phyloP scores from a whole-genome alignment of 371 early-diverging fungal species.

The Actinomucor elegans region DNA sequence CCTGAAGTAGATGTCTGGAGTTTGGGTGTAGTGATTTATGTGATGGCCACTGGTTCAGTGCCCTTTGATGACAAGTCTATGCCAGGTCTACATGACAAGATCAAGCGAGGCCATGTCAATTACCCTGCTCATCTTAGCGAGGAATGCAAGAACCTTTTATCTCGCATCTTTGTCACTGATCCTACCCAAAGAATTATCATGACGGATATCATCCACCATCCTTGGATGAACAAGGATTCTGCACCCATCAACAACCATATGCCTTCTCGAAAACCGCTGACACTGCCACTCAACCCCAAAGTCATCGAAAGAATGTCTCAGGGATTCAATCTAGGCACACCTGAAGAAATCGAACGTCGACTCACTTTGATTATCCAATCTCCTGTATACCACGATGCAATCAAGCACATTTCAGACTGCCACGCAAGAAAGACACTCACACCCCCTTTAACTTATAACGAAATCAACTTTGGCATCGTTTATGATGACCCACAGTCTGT shows the following conservation, averaged over 20 bases:
- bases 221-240: slow-evolving; percentile 78
- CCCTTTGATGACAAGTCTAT: slow-evolving; percentile 95
- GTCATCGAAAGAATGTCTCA: slow-evolving; percentile 70
- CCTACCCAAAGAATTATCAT: slow-evolving; percentile 69
- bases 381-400: slow-evolving; percentile 36
- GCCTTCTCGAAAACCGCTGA: slow-evolving; percentile 67
- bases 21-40: slow-evolving; percentile 93
- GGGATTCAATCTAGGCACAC: slow-evolving; percentile 82
- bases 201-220: slow-evolving; percentile 69
- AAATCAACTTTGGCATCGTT: slow-evolving; percentile 8
- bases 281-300: slow-evolving; percentile 59
- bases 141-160: slow-evolving; percentile 76
- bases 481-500: slow-evolving; percentile 47
- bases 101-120: slow-evolving; percentile 77
- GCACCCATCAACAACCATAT: slow-evolving; percentile 55
- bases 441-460: slow-evolving; percentile 4
- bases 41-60: slow-evolving; percentile 90
- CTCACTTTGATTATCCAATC: slow-evolving; percentile 52
- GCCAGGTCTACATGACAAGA: slow-evolving; percentile 86
- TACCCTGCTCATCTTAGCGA: slow-evolving; percentile 81
- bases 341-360: slow-evolving; percentile 59
- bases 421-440: slow-evolving; percentile 6
- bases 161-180: slow-evolving; percentile 73
- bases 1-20: slow-evolving; percentile 98
- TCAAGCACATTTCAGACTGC: slow-evolving; percentile 14